Conservation (phyloP, 805 yeast genomes). For the Ogataea trehaloabstinens region DNA sequence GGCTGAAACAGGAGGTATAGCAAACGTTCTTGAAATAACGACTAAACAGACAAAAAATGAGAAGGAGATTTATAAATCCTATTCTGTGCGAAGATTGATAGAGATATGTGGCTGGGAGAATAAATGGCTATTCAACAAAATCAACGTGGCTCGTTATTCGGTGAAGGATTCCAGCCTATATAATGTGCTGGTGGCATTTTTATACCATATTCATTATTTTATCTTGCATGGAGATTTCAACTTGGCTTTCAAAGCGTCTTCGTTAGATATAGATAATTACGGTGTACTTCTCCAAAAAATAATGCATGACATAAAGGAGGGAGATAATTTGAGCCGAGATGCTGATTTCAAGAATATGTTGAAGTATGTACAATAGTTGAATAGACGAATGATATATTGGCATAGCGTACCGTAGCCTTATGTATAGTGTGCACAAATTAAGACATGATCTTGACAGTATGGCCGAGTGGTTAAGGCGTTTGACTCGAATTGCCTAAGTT, state of each 20-base stretch:
- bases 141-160: constrained; percentile 22
- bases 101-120: constrained; percentile 33
- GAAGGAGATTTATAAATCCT: constrained; percentile 26
- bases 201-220: constrained; percentile 30
- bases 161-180: constrained; percentile 21
- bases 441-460: constrained; percentile 35
- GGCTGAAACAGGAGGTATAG: constrained; percentile 13
- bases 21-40: constrained; percentile 27
- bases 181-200: constrained; percentile 25
- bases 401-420: no score
- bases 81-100: constrained; percentile 27
- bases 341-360: constrained; percentile 12
- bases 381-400: neutral
- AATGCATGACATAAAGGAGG: constrained; percentile 25
- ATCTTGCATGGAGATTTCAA: constrained; percentile 23
- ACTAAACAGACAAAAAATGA: constrained; percentile 22
- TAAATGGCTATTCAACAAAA: constrained; percentile 22
- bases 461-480: constrained; percentile 43
- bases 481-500: constrained; percentile 29
- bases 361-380: constrained; percentile 7
- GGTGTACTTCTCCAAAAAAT: constrained; percentile 27
- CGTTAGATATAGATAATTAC: constrained; percentile 25
- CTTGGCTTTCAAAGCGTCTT: constrained; percentile 17
- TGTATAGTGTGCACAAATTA: no score
- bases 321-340: constrained; percentile 12